These are phyloP conservation scores for Gleditsia sinensis DNA, from an alignment of 306 rosid genomes.

Conservation along the genomic window DNA sequence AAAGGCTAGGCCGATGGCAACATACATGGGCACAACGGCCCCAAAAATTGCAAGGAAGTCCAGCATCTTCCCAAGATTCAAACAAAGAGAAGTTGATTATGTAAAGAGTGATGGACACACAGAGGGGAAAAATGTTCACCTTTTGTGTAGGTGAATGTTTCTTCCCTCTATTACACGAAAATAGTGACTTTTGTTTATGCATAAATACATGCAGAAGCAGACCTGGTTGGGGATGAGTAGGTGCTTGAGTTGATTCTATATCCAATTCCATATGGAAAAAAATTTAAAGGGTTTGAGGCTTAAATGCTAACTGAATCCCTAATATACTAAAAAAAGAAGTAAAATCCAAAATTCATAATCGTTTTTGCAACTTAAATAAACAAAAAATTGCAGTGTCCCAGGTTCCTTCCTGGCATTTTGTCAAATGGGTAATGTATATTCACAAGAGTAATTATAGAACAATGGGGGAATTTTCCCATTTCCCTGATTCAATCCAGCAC, in stretches of 20 bases:
- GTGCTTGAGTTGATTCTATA: not conserved
- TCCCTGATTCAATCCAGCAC: not conserved
- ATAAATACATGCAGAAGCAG: not conserved
- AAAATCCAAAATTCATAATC: not conserved
- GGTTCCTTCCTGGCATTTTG: not conserved
- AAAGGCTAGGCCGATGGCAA: constrained; percentile 13
- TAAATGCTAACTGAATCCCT: not conserved
- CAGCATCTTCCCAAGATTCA: not conserved
- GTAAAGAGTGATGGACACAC: not conserved
- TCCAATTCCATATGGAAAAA: not conserved
- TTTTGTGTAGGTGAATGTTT: too few relatives aligned
- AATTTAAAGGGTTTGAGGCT: not conserved
- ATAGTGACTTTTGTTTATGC: too few relatives aligned
- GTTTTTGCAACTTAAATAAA: not conserved
- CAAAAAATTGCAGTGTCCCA: not conserved
- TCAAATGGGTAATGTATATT: too few relatives aligned
- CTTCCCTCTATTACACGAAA: too few relatives aligned
- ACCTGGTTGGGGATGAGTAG: not conserved
- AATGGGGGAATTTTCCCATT: not conserved
- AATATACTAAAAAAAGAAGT: not conserved
- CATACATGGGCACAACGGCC: constrained; percentile 17
- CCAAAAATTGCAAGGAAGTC: not conserved
- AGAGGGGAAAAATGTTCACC: not conserved
- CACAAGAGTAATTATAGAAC: too few relatives aligned
- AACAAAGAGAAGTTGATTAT: not conserved